A percentile compares a stretch with the other conserved stretches of the same genome.
Conservation (phyloP, 2,329 filamentous ascomycete genomes). For the Pseudogymnoascus sp. region DNA sequence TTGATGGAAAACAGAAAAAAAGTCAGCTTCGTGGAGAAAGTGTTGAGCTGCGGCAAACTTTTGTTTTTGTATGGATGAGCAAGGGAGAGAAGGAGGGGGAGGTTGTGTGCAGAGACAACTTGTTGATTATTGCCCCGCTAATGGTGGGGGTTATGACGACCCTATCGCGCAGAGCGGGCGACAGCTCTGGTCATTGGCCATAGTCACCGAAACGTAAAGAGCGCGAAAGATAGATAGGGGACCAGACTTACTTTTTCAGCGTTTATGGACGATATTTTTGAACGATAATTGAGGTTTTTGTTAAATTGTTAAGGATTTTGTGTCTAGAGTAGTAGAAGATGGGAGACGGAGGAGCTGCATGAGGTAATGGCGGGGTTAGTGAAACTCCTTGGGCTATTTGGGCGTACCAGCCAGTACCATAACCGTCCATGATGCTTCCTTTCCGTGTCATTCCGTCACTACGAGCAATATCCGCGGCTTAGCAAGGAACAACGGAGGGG, state of each 20-base stretch:
- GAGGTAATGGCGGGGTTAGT: constrained; percentile 2
- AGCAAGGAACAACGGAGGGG: neutral
- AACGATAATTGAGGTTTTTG: neutral
- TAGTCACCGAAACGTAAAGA: neutral
- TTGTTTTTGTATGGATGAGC: constrained; percentile 2
- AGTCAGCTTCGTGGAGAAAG: neutral
- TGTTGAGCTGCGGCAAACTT: neutral
- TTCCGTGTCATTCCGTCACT: constrained; percentile 8
- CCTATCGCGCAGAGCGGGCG: neutral
- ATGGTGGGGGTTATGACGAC: constrained; percentile 7
- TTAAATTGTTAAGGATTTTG: neutral
- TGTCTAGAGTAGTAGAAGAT: neutral
- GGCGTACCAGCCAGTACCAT: neutral
- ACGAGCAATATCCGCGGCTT: neutral
- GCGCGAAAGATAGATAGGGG: neutral
- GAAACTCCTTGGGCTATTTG: neutral
- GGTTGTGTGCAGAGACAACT: neutral
- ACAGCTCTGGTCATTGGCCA: neutral
- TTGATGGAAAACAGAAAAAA: neutral
- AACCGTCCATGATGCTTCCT: constrained; percentile 1
- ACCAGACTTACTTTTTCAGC: neutral
- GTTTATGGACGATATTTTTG: neutral
- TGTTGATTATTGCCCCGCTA: constrained; percentile 7
- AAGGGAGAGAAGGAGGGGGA: neutral
- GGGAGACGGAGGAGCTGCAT: neutral